Base-by-base conservation (phyloP, 345 rosid species). In the Eucalyptus decipiens region DNA sequence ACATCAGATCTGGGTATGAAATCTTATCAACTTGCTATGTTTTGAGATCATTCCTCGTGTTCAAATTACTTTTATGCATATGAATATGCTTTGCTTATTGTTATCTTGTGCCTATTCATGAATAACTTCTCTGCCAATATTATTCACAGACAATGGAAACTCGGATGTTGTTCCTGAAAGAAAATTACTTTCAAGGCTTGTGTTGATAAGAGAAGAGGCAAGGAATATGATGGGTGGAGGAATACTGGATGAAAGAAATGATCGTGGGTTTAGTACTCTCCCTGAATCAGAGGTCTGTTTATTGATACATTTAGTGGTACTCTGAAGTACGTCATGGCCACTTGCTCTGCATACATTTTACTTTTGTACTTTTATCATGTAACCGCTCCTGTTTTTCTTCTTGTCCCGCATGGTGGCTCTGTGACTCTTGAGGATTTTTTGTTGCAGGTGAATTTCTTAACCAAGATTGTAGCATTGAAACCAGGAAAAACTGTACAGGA, bases 171-270 rank as follows among this genome's bases (percentile, higher is more conserved):
- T 97, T 90, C 99, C 97, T 11, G 99, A 97, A 92, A 90, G 98
- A 85, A 95, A 96, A 88, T 92, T 97, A 89, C 98, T 97, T 89
- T 98, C 97, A 60, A 94, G 99, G 93, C 97, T 97, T 76, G 97
- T 97, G 89, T 94, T 97, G 92, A 95, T 97, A 86, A 94, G 99
- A 93, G 98, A 97, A 92, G 99, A 97, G 94, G 98, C 98, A 24
- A 92, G 98, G 87, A 93, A 95, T 89, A 95, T 97, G 99, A 97
- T 97, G 99, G 99, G 99, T 86, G 99, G 98, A 89, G 99, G 99
- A 91, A 94, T 97, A 88, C 93, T 97, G 86, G 99, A 97, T 91
- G 98, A 96, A 92, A 94, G 99, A 93, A 97, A 96, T 94, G 98
- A 97, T 91, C 96, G 98, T 89, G 99, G 99, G 83, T 97, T 96